phyloP scores from a whole-genome alignment of 352 stramenopile genomes.

The Blastocystis sp. region DNA sequence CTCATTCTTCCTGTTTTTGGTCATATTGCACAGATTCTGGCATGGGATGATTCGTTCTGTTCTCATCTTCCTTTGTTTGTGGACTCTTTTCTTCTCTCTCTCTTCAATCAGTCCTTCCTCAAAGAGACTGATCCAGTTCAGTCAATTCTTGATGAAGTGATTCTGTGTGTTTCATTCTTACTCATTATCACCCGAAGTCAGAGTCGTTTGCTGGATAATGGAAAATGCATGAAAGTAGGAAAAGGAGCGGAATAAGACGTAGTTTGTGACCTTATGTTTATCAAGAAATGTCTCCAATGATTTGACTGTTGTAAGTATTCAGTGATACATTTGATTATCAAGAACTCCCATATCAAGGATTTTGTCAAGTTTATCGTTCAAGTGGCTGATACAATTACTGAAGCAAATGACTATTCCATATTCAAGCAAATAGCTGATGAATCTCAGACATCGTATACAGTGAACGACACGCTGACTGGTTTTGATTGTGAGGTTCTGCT shows the following conservation, averaged over 20 bases:
- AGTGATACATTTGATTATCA: not conserved
- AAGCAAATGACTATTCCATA: not conserved
- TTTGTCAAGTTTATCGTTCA: constrained; percentile 27
- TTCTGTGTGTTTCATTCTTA: not conserved
- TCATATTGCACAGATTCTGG: constrained; percentile 2
- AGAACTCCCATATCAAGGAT: constrained; percentile 43
- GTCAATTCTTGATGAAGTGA: not conserved
- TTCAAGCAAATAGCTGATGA: not conserved
- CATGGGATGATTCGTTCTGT: constrained; percentile 35
- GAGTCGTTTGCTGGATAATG: not conserved
- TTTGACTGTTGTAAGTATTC: not conserved
- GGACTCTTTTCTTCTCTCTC: constrained; percentile 2
- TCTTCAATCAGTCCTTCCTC: not conserved
- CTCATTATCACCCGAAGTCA: not conserved
- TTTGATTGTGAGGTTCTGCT: constrained; percentile 6
- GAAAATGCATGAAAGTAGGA: constrained; percentile 31
- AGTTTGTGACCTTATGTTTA: constrained; percentile 23
- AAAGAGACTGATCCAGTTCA: not conserved
- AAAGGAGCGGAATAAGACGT: not conserved
- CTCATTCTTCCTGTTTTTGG: not conserved
- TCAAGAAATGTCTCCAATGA: not conserved
- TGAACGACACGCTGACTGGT: not conserved
- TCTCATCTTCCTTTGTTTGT: not conserved
- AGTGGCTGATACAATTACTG: not conserved
- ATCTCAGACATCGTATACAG: not conserved